Conservation (phyloP, 768 basidiomycete genomes). For the Floccularia luteovirens region DNA sequence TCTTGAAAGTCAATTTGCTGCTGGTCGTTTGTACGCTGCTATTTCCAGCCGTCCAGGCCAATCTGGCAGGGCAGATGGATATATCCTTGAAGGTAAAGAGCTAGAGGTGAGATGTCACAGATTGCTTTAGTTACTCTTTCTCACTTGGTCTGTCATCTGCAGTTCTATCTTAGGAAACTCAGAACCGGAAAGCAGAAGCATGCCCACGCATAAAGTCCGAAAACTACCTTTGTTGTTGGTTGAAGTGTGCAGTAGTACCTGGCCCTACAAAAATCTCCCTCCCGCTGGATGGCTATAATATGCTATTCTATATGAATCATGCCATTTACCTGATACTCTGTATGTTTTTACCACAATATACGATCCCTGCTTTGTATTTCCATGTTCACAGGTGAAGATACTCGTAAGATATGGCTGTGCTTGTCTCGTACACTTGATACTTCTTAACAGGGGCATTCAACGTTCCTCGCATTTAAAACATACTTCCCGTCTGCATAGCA, state of each 20-base stretch:
- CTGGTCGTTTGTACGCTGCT: constrained; percentile 91
- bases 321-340: no score
- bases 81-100: constrained; percentile 97
- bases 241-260: constrained; percentile 4
- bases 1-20: constrained; percentile 84
- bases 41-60: constrained; percentile 97
- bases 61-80: constrained; percentile 93
- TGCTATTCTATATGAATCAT: no score
- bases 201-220: constrained; percentile 39
- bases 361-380: no score
- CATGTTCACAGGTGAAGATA: no score
- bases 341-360: no score
- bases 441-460: no score
- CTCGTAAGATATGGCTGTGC: no score
- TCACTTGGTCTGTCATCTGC: neutral
- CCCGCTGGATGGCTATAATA: no score
- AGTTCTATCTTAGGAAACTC: constrained; percentile 96
- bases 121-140: neutral
- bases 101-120: constrained; percentile 60
- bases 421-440: no score
- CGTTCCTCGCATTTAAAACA: no score
- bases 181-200: constrained; percentile 95
- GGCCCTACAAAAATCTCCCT: no score
- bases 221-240: constrained; percentile 8
- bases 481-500: no score